A percentile compares a stretch with the other conserved stretches of the same genome.
Conservation (phyloP, 2,329 filamentous ascomycete genomes). For the Penicillium sp. region DNA sequence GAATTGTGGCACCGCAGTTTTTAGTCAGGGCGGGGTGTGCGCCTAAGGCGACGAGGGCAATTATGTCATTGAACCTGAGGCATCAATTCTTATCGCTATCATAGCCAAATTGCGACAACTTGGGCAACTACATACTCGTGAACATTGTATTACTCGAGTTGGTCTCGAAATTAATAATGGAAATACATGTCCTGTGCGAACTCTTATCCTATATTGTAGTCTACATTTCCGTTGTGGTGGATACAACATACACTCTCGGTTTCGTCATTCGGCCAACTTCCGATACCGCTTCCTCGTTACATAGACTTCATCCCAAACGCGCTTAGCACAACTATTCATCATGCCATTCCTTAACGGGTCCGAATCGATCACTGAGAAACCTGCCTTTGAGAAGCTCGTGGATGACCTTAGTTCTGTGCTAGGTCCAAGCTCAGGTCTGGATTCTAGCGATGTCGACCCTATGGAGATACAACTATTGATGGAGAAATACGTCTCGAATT, state of each 20-base stretch:
- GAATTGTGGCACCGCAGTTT: slow-evolving; percentile 35
- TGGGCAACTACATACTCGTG: neutral
- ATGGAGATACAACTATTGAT: slow-evolving; percentile 70
- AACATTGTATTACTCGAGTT: neutral
- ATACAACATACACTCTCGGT: neutral
- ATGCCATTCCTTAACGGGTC: slow-evolving; percentile 39
- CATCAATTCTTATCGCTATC: slow-evolving; percentile 18
- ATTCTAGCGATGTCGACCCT: slow-evolving; percentile 78
- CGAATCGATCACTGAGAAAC: slow-evolving; percentile 11
- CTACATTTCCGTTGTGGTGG: neutral
- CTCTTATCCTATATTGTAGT: neutral
- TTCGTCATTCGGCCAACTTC: slow-evolving; percentile 1
- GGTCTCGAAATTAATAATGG: neutral
- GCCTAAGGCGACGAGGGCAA: slow-evolving; percentile 25
- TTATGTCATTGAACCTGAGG: slow-evolving; percentile 24
- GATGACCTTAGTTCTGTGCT: slow-evolving; percentile 70
- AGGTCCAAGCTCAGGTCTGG: slow-evolving; percentile 77
- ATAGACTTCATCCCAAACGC: neutral
- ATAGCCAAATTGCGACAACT: slow-evolving; percentile 10
- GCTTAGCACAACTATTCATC: neutral
- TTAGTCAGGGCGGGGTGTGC: slow-evolving; percentile 31
- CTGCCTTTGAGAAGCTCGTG: slow-evolving; percentile 68
- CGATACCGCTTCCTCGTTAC: slow-evolving; percentile 5
- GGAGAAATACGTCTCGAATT: slow-evolving; percentile 68
- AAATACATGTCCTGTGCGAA: neutral